Conservation (phyloP, 768 basidiomycete species). For the Boletus tomentosulus region DNA sequence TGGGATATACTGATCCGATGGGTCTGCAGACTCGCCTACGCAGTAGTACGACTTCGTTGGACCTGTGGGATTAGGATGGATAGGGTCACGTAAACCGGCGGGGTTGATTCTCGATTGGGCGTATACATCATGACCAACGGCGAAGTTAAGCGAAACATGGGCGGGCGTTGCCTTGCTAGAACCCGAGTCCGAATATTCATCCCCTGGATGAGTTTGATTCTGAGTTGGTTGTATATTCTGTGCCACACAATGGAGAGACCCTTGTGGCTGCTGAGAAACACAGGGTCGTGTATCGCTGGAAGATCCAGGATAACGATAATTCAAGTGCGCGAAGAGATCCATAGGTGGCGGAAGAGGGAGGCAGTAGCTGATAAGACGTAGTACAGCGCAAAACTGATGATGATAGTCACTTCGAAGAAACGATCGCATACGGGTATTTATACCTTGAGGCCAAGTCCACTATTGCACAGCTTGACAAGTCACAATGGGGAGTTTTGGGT, state of each 20-base stretch:
- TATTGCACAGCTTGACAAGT: not conserved
- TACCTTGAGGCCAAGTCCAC: constrained; percentile 11
- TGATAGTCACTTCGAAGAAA: not conserved
- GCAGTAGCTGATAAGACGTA: not conserved
- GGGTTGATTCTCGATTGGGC: not conserved
- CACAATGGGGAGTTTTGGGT: not conserved
- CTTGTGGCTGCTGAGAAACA: constrained; percentile 2
- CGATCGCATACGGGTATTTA: not conserved
- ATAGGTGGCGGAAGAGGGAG: constrained; percentile 1
- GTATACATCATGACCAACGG: not conserved
- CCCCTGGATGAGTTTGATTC: not conserved
- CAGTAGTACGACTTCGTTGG: not conserved
- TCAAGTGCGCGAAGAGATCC: constrained; percentile 14
- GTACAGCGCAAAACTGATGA: not conserved
- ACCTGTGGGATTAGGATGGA: not conserved
- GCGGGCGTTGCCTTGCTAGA: not conserved
- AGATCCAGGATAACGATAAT: constrained; percentile 13
- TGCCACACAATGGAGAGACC: not conserved
- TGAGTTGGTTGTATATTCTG: not conserved
- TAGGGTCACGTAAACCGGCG: not conserved
- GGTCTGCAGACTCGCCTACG: not conserved
- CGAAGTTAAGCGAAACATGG: not conserved
- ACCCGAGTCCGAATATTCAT: not conserved
- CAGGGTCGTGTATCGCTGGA: not conserved
- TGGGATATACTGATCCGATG: constrained; percentile 23